phyloP scores from a whole-genome alignment of 202 grass and related monocot genomes.

The Setaria viridis region DNA sequence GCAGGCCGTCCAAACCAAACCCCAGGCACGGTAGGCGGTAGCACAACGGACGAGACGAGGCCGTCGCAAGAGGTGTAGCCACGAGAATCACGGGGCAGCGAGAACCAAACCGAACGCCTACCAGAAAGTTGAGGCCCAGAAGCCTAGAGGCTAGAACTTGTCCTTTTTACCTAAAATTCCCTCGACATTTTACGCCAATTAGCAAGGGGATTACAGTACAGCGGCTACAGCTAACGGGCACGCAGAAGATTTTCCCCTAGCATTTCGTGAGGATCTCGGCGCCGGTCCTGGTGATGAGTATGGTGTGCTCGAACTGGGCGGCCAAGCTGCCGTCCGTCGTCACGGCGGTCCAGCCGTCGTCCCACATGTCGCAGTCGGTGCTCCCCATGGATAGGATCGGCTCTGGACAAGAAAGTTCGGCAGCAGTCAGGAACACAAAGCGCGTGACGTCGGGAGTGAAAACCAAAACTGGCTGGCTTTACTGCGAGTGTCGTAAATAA shows the following conservation, averaged over 20 bases:
- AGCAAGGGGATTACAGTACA: neutral
- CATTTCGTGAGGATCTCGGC: constrained; percentile 86
- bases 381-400: constrained; percentile 81
- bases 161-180: neutral
- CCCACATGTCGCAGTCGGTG: constrained; percentile 73
- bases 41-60: neutral
- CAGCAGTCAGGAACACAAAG: constrained; percentile 19
- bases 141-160: neutral
- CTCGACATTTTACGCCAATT: no score
- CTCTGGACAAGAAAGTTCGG: constrained; percentile 46
- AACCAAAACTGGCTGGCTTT: neutral
- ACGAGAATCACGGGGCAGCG: neutral
- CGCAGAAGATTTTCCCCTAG: constrained; percentile 26
- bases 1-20: neutral
- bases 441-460: neutral
- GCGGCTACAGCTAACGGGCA: neutral
- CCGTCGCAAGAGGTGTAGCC: neutral
- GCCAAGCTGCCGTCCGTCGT: constrained; percentile 78
- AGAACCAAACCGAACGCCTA: constrained; percentile 1
- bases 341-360: constrained; percentile 86
- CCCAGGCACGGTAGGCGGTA: neutral
- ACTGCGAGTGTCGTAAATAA: neutral
- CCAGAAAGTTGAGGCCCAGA: neutral
- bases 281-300: constrained; percentile 78
- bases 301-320: constrained; percentile 91